Evolutionary conservation across 805 yeast species (phyloP), one percentile per base, ranked within the genome.

Genomic region (Ogataea methylovora): DNA sequence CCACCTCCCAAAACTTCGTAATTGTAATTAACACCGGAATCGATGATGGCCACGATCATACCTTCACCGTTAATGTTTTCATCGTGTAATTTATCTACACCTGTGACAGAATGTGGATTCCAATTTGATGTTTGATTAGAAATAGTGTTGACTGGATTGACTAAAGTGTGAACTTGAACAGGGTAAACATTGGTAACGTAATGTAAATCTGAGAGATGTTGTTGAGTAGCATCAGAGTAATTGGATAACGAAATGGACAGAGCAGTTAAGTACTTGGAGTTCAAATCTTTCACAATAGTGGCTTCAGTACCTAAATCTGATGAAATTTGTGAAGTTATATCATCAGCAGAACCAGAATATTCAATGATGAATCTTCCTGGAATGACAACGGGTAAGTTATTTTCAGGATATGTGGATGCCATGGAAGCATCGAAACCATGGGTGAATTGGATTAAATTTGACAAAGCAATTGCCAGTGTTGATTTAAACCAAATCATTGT

Each of bases 1-100:
- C 52, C 45, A 24, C 50, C 51, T 23, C 49, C 53, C 17, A 48
- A 31, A 14, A 42, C 46, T n/a, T 37, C 43, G 32, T 36, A 38
- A 4, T 12, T 22, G 26, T 44, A 45, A 33, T 44, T 33, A 14
- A 40, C 39, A 30, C 45, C 45, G 17, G 41, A 21, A 27, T 41
- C 45, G 24, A 41, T 32, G n/a, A 48, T 33, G 29, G 36, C 51
- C 24, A 48, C 33, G 15, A 30, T 25, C 10, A 36, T 27, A 24
- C 42, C 45, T 24, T 27, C 27, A 29, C 49, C 49, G 27, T 39
- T 10, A 42, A 40, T 19, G 29, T 40, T 39, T 29, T 36, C 42
- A 5, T 36, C 29, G 18, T 44, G 49, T 12, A 44, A 22, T 12
- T 29, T 16, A 18, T 42, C 34, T 17, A 44, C 49, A 32, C 49